Evolutionary conservation across 768 basidiomycete species (phyloP).

Genomic region (Hypholoma sublateritium): DNA sequence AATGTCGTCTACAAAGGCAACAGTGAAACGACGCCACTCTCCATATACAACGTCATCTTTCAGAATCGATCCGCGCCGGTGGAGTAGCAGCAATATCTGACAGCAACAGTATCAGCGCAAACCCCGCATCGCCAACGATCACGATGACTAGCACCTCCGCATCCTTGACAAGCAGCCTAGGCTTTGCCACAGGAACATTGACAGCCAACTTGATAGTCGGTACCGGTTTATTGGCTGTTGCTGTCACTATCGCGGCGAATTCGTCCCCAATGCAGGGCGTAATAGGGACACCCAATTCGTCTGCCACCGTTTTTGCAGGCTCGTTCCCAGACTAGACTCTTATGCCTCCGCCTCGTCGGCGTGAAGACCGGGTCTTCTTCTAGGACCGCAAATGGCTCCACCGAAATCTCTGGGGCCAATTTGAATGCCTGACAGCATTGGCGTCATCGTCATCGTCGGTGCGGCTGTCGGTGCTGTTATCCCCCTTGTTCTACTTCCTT

Average conservation of each 20-base stretch:
- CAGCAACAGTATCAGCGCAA: background rate
- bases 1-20: constrained; percentile 1
- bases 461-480: background rate
- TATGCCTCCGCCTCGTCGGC: too few species aligned
- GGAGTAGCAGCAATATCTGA: background rate
- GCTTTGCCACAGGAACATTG: background rate
- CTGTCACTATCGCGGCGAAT: background rate
- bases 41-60: background rate
- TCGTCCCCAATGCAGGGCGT: background rate
- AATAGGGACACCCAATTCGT: background rate
- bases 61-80: background rate
- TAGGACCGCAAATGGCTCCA: too few species aligned
- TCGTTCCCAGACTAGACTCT: background rate
- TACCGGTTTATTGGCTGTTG: background rate
- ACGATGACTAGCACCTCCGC: background rate
- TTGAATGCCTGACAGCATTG: background rate
- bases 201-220: background rate
- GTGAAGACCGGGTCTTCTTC: too few species aligned
- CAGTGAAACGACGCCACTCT: background rate
- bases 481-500: background rate
- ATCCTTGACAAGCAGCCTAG: too few species aligned
- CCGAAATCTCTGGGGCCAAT: too few species aligned
- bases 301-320: background rate
- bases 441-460: background rate
- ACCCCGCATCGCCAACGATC: background rate